These are phyloP conservation scores for Penicillium mononematosum DNA, from an alignment of 495 filamentous ascomycete genomes.

Conservation along the genomic window DNA sequence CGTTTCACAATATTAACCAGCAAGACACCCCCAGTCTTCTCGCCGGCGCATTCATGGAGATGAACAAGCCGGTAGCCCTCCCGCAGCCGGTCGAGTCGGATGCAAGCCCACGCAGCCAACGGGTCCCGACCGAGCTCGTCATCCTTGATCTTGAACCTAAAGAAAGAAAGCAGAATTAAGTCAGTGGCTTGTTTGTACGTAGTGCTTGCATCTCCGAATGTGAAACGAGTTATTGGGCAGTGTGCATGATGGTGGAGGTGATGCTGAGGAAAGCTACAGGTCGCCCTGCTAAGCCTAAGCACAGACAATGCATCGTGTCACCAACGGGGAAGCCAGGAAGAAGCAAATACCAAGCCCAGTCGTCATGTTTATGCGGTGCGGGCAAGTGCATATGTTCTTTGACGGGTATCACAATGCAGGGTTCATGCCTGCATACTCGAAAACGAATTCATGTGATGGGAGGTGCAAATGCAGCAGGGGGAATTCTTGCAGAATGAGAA, in stretches of 20 bases:
- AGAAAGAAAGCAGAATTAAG: constrained; percentile 8
- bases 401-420: constrained; percentile 15
- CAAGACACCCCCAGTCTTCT: constrained; percentile 59
- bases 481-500: background rate
- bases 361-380: background rate
- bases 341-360: constrained; percentile 3
- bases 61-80: constrained; percentile 75
- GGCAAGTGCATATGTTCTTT: constrained; percentile 3
- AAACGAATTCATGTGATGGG: background rate
- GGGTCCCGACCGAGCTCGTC: constrained; percentile 73
- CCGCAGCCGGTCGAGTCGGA: constrained; percentile 75
- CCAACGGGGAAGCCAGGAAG: constrained; percentile 3
- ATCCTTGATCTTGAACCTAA: constrained; percentile 83
- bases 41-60: constrained; percentile 63
- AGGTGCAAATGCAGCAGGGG: background rate
- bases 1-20: constrained; percentile 67
- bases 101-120: constrained; percentile 83
- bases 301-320: background rate
- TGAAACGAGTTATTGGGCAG: background rate
- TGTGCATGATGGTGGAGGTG: background rate
- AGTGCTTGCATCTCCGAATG: background rate
- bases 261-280: constrained; percentile 10
- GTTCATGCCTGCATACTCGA: background rate
- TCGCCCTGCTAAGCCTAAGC: constrained; percentile 9
- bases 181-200: constrained; percentile 7